A percentile compares a stretch with the other conserved stretches of the same genome.
Conservation (phyloP, 1,139 yeast species). For the Candida neerlandica region DNA sequence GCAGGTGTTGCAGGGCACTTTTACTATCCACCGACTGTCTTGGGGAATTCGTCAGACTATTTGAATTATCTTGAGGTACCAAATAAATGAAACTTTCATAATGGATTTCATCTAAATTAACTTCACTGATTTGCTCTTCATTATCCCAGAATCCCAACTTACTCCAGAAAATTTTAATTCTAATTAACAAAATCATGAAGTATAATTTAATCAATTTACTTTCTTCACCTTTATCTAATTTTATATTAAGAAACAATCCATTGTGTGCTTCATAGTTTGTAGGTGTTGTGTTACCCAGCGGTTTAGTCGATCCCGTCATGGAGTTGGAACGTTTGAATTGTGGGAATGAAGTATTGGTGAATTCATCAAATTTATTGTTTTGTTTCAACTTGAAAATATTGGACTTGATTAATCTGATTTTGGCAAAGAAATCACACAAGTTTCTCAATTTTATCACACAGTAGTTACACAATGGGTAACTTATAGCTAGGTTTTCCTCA, state of each 20-base stretch:
- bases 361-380: slow-evolving; percentile 26
- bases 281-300: slow-evolving; percentile 5
- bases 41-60: not conserved
- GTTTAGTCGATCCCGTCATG: not conserved
- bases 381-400: slow-evolving; percentile 44
- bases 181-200: slow-evolving; percentile 30
- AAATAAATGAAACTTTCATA: slow-evolving; percentile 23
- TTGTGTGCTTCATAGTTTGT: slow-evolving; percentile 14
- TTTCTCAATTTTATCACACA: slow-evolving; percentile 80
- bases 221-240: slow-evolving; percentile 25
- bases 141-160: slow-evolving; percentile 71
- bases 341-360: not conserved
- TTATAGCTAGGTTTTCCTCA: slow-evolving; percentile 18
- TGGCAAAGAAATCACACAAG: slow-evolving; percentile 76
- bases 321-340: slow-evolving; percentile 15
- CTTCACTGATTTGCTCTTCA: slow-evolving; percentile 31
- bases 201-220: slow-evolving; percentile 30
- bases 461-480: slow-evolving; percentile 79
- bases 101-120: slow-evolving; percentile 32
- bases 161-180: slow-evolving; percentile 73
- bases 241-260: slow-evolving; percentile 13
- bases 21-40: slow-evolving; percentile 1
- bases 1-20: not conserved
- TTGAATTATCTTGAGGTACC: slow-evolving; percentile 11
- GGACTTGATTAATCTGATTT: slow-evolving; percentile 63